Base-by-base conservation (phyloP, 2,329 filamentous ascomycete species). In the Aureobasidium sp. region DNA sequence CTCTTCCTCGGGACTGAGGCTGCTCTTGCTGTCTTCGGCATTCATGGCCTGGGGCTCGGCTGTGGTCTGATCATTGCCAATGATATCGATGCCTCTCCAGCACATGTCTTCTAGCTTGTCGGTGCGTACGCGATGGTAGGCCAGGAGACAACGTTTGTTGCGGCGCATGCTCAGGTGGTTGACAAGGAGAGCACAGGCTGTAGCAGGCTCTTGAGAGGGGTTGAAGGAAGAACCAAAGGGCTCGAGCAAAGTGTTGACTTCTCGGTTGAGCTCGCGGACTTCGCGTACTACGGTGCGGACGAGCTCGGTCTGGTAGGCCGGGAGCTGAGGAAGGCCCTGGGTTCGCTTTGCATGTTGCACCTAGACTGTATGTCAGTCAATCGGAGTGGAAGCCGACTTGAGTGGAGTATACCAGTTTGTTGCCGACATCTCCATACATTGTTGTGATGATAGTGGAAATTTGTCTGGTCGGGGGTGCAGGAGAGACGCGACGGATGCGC, bases 261-360 rank as follows among this genome's bases (percentile, higher is more conserved):
- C 90, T 71, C 88, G 90, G 74, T 97, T 88, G 9, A 99, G 82
- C 67, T 97, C 93, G 67, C 92, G 88, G 23, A 96, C 91, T 80
- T 99, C 94, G 68, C 91, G 87, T 2, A 90, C 88, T 51, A 95
- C 88, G 21, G 85, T 84, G 61, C 92, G 91, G 59, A 97, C 90
- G 46, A 95, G 82, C 70, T 97, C 94, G 29, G 91, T 87, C 74
- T 95, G 91, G 73, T 97, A 97, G 3, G 91, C 87, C 0, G 94
- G 94, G 2, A 99, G 83, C 71, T 95, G 85, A 33, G 86, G 78
- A 60, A 99, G 84, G 65, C 89, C 88, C 74, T 94, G 90, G 19
- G 89, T 95, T 71, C 94, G 85, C 81, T 97, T 97, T 73, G 94
- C 94, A 79, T 97, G 89, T 79, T 93, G 88, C 67, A 95, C 92